Conservation (phyloP, 805 yeast species). For the Candida wancherniae region DNA sequence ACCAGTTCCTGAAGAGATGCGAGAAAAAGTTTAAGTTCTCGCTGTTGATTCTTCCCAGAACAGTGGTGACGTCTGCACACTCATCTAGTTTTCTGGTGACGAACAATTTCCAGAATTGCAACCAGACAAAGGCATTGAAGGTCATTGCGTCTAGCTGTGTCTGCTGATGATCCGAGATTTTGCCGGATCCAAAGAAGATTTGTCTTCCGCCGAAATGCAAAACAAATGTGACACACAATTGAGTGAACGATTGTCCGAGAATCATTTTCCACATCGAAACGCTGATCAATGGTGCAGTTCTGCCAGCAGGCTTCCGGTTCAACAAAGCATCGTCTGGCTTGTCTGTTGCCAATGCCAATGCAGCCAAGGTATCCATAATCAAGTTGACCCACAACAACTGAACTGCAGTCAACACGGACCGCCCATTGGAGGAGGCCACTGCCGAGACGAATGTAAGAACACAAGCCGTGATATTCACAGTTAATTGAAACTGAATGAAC, state of each 20-base stretch:
- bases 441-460: constrained; percentile 90
- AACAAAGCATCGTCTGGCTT: constrained; percentile 83
- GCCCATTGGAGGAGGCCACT: constrained; percentile 71
- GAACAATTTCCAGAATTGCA: constrained; percentile 90
- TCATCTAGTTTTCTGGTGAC: constrained; percentile 90
- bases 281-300: constrained; percentile 73
- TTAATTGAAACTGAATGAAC: constrained; percentile 92
- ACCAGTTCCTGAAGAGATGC: constrained; percentile 77
- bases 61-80: constrained; percentile 59
- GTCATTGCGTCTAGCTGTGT: constrained; percentile 76
- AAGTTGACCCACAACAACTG: constrained; percentile 96
- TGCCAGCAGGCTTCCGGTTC: constrained; percentile 78
- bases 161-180: constrained; percentile 39
- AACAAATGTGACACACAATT: constrained; percentile 72
- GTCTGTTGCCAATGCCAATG: constrained; percentile 95
- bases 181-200: constrained; percentile 45
- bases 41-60: constrained; percentile 54
- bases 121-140: constrained; percentile 95
- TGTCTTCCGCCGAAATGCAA: constrained; percentile 73
- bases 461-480: constrained; percentile 97
- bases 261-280: constrained; percentile 99
- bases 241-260: constrained; percentile 76
- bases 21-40: constrained; percentile 77
- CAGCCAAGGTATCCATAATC: constrained; percentile 98
- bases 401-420: constrained; percentile 92